Percentiles rank a stretch among this genome's conserved stretches.
phyloP scores from a whole-genome alignment of 805 yeast species.

The Torulaspora gathmanii region DNA sequence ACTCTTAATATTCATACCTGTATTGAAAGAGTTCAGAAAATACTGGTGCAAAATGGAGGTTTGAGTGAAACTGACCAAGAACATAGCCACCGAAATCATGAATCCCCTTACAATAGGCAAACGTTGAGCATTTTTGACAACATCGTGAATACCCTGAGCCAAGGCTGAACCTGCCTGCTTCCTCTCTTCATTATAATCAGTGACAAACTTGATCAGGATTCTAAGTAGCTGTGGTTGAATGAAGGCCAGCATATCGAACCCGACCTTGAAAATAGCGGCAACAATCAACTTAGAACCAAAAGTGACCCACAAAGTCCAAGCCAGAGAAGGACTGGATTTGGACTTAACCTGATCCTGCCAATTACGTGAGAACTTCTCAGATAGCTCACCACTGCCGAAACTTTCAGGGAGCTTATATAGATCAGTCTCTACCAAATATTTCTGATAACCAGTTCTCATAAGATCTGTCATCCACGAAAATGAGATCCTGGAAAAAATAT shows the following conservation, averaged over 20 bases:
- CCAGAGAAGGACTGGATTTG: slow-evolving; percentile 44
- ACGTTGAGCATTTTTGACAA: slow-evolving; percentile 33
- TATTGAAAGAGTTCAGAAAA: slow-evolving; percentile 66
- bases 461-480: slow-evolving; percentile 89
- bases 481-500: slow-evolving; percentile 69
- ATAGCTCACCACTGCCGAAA: slow-evolving; percentile 51
- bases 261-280: slow-evolving; percentile 67
- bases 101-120: slow-evolving; percentile 69
- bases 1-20: slow-evolving; percentile 72
- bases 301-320: slow-evolving; percentile 57
- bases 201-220: slow-evolving; percentile 55
- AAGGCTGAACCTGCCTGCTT: slow-evolving; percentile 2
- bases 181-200: slow-evolving; percentile 41
- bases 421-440: slow-evolving; percentile 52
- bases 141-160: not conserved
- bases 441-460: slow-evolving; percentile 71
- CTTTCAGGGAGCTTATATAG: slow-evolving; percentile 73
- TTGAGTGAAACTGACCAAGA: slow-evolving; percentile 68
- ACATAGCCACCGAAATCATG: slow-evolving; percentile 72
- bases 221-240: slow-evolving; percentile 82
- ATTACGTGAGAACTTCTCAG: slow-evolving; percentile 45
- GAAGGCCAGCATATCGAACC: slow-evolving; percentile 77
- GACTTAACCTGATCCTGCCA: slow-evolving; percentile 61
- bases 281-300: slow-evolving; percentile 68
- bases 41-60: slow-evolving; percentile 75